Percentiles rank a stretch among this genome's conserved stretches.
phyloP scores from a whole-genome alignment of 805 yeast genomes.

The Yarrowia bubula region DNA sequence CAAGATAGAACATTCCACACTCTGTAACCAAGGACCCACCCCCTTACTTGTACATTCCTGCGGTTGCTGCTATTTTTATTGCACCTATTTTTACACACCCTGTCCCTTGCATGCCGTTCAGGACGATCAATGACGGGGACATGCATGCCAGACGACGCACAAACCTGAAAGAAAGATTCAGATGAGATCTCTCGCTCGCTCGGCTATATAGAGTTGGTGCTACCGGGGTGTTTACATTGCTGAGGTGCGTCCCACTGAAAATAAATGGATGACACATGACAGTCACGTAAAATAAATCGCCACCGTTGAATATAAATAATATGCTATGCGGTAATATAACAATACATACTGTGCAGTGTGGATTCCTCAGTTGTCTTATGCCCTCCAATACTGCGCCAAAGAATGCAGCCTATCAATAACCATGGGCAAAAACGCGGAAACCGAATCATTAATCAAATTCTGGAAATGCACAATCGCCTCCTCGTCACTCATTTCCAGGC shows the following conservation, averaged over 20 bases:
- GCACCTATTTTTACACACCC: not conserved
- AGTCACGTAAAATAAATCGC: not conserved
- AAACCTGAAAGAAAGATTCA: not conserved
- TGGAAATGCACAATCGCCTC: slow-evolving; percentile 96
- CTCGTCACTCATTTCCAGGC: slow-evolving; percentile 89
- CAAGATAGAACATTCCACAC: too few relatives aligned
- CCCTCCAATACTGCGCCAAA: slow-evolving; percentile 97
- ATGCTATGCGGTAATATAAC: not conserved
- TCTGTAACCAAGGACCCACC: not conserved
- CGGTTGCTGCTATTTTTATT: too few relatives aligned
- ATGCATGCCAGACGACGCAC: slow-evolving; percentile 1
- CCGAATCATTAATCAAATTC: slow-evolving; percentile 88
- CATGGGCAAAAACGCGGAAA: slow-evolving; percentile 87
- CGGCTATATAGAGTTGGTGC: slow-evolving; percentile 2
- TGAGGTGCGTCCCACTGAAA: not conserved
- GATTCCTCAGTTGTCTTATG: too few relatives aligned
- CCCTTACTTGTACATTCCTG: not conserved
- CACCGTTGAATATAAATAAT: not conserved
- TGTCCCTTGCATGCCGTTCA: not conserved
- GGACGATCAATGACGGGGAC: not conserved
- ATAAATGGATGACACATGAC: not conserved
- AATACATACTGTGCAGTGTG: too few relatives aligned
- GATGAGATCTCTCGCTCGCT: slow-evolving; percentile 7
- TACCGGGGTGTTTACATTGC: not conserved
- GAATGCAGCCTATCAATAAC: slow-evolving; percentile 94